Base-by-base conservation (phyloP, 345 rosid genomes). In the Ailanthus altissimus region DNA sequence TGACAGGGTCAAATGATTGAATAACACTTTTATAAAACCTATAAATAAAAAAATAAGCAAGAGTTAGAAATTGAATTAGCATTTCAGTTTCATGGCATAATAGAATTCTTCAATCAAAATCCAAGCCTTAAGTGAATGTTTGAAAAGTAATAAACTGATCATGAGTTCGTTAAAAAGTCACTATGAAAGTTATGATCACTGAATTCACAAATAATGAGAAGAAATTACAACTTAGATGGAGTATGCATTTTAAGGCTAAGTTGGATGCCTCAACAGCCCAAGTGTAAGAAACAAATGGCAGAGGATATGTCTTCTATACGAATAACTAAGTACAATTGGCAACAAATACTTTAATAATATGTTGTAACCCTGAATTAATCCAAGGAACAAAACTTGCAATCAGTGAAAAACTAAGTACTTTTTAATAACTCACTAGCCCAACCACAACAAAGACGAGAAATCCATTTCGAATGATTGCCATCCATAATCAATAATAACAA, bases 21-120 rank as follows among this genome's bases (percentile, higher is more conserved):
- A 97, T 80, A 68, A 80, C 80, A 80, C 99, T 98, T 59, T 85
- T 61, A 56, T 97, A 97, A 82, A 78, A 97, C 87, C 99, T 97
- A 95, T 77, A 84, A 81, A 73, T 54, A 26, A 60, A 45, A 59
- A 76, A 4, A 66, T 18, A 59, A 53, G 79, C 51, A 47, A 75
- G 75, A 73, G 8, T 40, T 72, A 73, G 59, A 70, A 62, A 25
- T 23, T 40, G 16, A 42, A 53, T 26, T 26, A 11, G 36, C 61
- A 32, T 70, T 77, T 70, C 56, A 28, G 65, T 28, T 26, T 38
- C 58, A 36, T 8, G n/a, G 54, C 20, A 49, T n/a, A 20, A 46
- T 5, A 56, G 7, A 74, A 51, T 12, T 64, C 25, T 11, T 42
- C 10, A 32, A 47, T 32, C 14, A 45, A 68, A 7, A 14, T 7